A percentile compares a stretch with the other conserved stretches of the same genome.
These are phyloP conservation scores for Skeletonema menzelii DNA, from an alignment of 108 stramenopile genomes.

Conservation along the genomic window DNA sequence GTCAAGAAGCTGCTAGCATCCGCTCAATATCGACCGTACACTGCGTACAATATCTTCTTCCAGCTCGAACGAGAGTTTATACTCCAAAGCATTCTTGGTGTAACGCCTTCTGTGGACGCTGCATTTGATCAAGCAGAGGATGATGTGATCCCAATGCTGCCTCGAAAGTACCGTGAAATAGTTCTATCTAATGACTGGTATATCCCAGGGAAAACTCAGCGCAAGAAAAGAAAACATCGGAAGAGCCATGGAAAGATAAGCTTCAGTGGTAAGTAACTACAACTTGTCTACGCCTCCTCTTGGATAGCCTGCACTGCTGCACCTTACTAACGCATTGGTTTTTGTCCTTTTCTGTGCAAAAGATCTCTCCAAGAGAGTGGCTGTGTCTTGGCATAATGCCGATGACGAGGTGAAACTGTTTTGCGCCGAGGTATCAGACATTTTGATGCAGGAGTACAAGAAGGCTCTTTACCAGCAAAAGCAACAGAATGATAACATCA, in stretches of 20 bases:
- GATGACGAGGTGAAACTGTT: constrained; percentile 3
- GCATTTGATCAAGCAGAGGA: constrained; percentile 9
- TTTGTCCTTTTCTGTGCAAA: neutral
- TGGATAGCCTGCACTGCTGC: neutral
- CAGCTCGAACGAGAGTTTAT: constrained; percentile 42
- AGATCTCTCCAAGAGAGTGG: constrained; percentile 1
- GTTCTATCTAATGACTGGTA: constrained; percentile 16
- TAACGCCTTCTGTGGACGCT: constrained; percentile 3
- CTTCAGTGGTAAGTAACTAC: constrained; percentile 17
- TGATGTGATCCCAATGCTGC: constrained; percentile 23
- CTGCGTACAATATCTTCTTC: constrained; percentile 39
- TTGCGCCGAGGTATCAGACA: constrained; percentile 6
- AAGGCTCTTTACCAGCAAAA: neutral
- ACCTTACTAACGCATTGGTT: neutral
- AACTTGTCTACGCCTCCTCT: neutral
- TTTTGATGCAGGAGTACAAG: constrained; percentile 1
- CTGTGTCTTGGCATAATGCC: neutral
- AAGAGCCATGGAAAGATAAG: constrained; percentile 59
- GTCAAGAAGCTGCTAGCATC: neutral
- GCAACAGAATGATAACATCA: neutral
- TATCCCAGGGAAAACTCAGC: constrained; percentile 10
- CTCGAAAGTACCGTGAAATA: constrained; percentile 10
- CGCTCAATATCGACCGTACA: constrained; percentile 15
- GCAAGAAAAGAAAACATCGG: constrained; percentile 28
- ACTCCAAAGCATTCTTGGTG: constrained; percentile 18